Base-by-base conservation (phyloP, 192 early-diverging fungal species). In the Coemansia sp. region DNA sequence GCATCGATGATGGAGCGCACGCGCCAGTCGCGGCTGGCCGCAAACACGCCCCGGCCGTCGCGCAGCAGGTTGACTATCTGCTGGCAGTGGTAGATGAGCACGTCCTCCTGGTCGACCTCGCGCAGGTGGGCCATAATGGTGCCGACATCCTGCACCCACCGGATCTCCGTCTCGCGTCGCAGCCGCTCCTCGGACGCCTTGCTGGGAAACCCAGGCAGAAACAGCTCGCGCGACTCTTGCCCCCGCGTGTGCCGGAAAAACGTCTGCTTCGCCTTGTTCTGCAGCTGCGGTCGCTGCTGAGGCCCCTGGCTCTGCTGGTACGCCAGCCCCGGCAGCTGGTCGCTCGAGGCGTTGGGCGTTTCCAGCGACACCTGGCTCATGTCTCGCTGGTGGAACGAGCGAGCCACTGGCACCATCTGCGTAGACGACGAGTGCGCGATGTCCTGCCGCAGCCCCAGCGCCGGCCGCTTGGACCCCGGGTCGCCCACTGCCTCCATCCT, bases 101-200 rank as follows among this genome's bases (percentile, higher is more conserved):
- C 47, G n/a, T 82, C 75, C 37, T 82, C 79, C 37, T 69, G 70
- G 1, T 58, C 56, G 11, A 61, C 41, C n/a, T 39, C 62, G 33
- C 75, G 79, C 56, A 82, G 36, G 50, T 71, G 45, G 2, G 68
- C 38, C 45, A 82, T 64, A 20, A 68, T 70, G 6, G 59, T 73
- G 42, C 66, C 75, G 48, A 82, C 69, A 38, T 77, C 79, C 55
- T 77, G 71, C 11, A 82, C 68, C 79, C 79, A 82, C 8, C 71
- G 69, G 38, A 82, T 72, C 47, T 82, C 79, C 0, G 79, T 77
- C 66, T 82, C 79, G 47, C 79, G 74, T 37, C 73, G 79, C 62
- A 82, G 65, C 23, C 74, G 67, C 55, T 82, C 75, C 64, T 82
- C 75, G 2, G 75, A 76, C 14, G 64, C 59, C 42, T 72, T 72